These are phyloP conservation scores for Tylopilus intermedius DNA, from an alignment of 768 basidiomycete genomes.

Conservation along the genomic window DNA sequence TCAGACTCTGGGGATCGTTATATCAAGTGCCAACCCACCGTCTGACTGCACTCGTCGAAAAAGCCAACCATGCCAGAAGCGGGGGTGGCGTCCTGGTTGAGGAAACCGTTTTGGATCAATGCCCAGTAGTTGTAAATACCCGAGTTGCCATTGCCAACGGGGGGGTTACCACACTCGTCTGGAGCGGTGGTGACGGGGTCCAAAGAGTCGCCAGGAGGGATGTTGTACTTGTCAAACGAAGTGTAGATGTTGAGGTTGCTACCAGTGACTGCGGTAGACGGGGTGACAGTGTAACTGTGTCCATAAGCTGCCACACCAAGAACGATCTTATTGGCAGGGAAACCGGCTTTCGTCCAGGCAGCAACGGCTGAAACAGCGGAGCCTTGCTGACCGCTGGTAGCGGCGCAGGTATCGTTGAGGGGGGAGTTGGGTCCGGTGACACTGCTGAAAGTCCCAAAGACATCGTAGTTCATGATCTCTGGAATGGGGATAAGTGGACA, in stretches of 20 bases:
- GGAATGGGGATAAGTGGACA: constrained; percentile 28
- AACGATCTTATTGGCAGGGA: constrained; percentile 67
- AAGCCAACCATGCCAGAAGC: constrained; percentile 47
- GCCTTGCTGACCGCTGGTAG: constrained; percentile 53
- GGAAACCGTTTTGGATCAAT: constrained; percentile 51
- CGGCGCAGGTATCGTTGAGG: constrained; percentile 69
- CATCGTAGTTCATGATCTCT: constrained; percentile 70
- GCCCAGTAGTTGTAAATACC: constrained; percentile 65
- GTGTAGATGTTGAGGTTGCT: constrained; percentile 45
- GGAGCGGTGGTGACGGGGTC: constrained; percentile 40
- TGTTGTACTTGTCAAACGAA: constrained; percentile 40
- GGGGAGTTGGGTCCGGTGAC: constrained; percentile 80
- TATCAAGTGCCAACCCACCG: constrained; percentile 40
- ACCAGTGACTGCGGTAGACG: constrained; percentile 20
- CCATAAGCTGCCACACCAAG: constrained; percentile 85
- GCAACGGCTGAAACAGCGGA: constrained; percentile 72
- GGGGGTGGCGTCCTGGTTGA: constrained; percentile 44
- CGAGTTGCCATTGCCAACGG: constrained; percentile 38
- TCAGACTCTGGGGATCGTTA: constrained; percentile 2
- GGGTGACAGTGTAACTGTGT: constrained; percentile 53
- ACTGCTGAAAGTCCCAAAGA: constrained; percentile 49
- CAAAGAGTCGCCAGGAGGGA: constrained; percentile 55
- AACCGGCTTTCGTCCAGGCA: constrained; percentile 73
- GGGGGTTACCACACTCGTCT: constrained; percentile 56
- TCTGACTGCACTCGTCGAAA: constrained; percentile 69